These are phyloP conservation scores for Marasmius sp. DNA, from an alignment of 1,284 basidiomycete genomes.

Conservation along the genomic window DNA sequence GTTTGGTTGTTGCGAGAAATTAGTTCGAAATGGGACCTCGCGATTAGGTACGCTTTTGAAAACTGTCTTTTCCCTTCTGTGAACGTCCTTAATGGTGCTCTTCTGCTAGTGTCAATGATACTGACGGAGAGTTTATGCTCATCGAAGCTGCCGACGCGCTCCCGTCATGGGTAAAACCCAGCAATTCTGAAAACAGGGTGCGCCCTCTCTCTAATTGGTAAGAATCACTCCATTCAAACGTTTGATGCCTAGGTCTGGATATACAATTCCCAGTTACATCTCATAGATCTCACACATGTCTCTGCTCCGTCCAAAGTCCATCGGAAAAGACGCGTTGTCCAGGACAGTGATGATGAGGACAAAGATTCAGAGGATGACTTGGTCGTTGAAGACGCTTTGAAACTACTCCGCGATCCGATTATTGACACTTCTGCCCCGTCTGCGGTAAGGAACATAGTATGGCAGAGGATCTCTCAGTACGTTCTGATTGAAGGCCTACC, in stretches of 20 bases:
- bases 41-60: slow-evolving; percentile 57
- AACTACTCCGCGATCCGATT: slow-evolving; percentile 55
- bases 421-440: slow-evolving; percentile 58
- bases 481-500: slow-evolving; percentile 15
- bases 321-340: slow-evolving; percentile 41
- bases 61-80: slow-evolving; percentile 7
- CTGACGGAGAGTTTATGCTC: slow-evolving; percentile 94
- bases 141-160: slow-evolving; percentile 94
- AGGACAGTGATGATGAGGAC: slow-evolving; percentile 53
- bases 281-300: slow-evolving; percentile 76
- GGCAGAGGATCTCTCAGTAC: slow-evolving; percentile 67
- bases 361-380: slow-evolving; percentile 56
- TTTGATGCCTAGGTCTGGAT: slow-evolving; percentile 83
- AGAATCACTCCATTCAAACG: slow-evolving; percentile 31
- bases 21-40: slow-evolving; percentile 74
- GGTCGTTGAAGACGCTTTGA: slow-evolving; percentile 64
- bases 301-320: slow-evolving; percentile 64
- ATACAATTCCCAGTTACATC: slow-evolving; percentile 76
- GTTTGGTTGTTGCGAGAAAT: slow-evolving; percentile 86
- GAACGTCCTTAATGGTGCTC: slow-evolving; percentile 6
- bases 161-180: slow-evolving; percentile 89
- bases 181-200: slow-evolving; percentile 90
- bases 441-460: slow-evolving; percentile 62
- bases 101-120: slow-evolving; percentile 69
- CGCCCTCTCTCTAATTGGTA: slow-evolving; percentile 36